Base-by-base conservation (phyloP, 139 green algal genomes). In the Edaphochlamys debaryana region DNA sequence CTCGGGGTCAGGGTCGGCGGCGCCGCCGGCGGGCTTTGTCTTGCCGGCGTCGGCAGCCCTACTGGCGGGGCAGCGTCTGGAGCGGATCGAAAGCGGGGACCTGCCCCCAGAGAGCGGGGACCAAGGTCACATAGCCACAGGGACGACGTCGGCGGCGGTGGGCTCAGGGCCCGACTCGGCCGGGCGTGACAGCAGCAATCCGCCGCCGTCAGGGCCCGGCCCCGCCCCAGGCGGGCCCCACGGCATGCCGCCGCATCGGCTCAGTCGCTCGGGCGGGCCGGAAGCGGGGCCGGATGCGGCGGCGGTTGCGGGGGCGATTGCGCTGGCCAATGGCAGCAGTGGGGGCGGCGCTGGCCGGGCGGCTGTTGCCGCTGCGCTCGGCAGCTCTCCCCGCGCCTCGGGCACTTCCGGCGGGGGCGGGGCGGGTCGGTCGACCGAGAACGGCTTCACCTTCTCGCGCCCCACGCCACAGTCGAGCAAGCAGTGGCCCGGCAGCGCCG, bases 11-110 rank as follows among this genome's bases (percentile, higher is more conserved):
- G 48, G 48, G 15, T 54, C 48, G 11, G 11, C 9, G 50, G 50
- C 20, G 2, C 20, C 25, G 50, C 20, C 20, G 4, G 50, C 25
- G 50, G 50, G 50, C 9, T 19, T 58, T 19, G 50, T 19, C 7
- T 4, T 58, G 50, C 50, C 25, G 50, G 20, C 50, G 63, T n/a
- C 37, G 37, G 66, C 20, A 1, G 20, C 32, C 1, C 36, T 34
- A 3, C 23, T 38, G 4, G 23, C n/a, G 22, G 38, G 74, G 3
- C n/a, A n/a, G n/a, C n/a, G n/a, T n/a, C 74, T 80, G 74, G 74
- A 80, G 74, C 74, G 74, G 27, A 80, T 80, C n/a, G 74, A 80
- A 58, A 80, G 74, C 58, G 74, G 74, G 6, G 74, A 80, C 74
- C 56, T 80, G 58, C 74, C 74, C 0, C 29, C 37, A 0, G 58